Base-by-base conservation (phyloP, 148 eudicot genomes). In the Salicornia ramosissima region DNA sequence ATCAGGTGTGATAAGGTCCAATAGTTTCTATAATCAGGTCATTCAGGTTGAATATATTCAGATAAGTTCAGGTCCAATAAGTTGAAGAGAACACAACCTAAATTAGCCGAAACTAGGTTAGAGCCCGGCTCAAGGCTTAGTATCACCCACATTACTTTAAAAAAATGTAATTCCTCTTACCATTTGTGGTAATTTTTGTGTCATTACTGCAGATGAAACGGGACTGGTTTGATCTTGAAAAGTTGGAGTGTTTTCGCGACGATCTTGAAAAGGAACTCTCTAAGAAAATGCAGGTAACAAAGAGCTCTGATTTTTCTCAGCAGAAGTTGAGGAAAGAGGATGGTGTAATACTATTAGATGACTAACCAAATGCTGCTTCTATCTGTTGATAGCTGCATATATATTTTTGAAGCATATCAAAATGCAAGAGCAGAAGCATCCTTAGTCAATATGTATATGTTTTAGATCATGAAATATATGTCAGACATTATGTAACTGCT, bases 211-310 rank as follows among this genome's bases (percentile, higher is more conserved):
- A 87, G 91, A 83, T 85, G 83, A 72, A 57, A 25, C 53, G 60
- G 56, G 69, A 80, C 69, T 87, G 87, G 89, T 85, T 85, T 73
- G 64, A 72, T 40, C 74, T 58, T 0, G 79, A 87, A 76, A 75
- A 69, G 49, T 71, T 83, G 42, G 83, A 81, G 25, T 39, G 67
- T 68, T 87, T 87, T 68, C 57, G 79, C 53, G 65, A 55, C 56
- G 56, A 42, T 45, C 82, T 87, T 42, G 80, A 74, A 13, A 72
- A 66, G 77, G 67, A 76, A 67, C 54, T 60, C 29, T 50, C 76
- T 19, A 59, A 34, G 10, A 61, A 62, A 56, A 53, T n/a, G 36
- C 24, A 45, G 6, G 51, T 29, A 49, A 53, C 21, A 26, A 61
- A 26, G 1, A 11, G 19, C 15, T 51, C 64, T 14, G 40, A 19